phyloP scores from a whole-genome alignment of 768 basidiomycete species.

The Inosperma sp. region DNA sequence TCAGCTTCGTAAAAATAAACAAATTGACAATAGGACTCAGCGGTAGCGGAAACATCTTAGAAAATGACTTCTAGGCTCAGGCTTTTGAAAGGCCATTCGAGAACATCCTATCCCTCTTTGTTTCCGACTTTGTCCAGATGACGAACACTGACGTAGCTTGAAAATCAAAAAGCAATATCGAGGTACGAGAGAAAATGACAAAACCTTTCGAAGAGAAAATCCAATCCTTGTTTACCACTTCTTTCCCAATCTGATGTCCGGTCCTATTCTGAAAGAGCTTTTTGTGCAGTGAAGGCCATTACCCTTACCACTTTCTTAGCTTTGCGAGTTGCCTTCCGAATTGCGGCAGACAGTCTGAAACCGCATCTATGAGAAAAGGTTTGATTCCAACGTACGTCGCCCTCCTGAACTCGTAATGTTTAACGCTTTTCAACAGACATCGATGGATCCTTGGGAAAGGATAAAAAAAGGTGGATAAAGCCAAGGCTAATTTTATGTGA shows the following conservation, averaged over 20 bases:
- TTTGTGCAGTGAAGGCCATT: background rate
- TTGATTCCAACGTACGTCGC: background rate
- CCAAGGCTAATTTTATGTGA: background rate
- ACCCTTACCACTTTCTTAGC: background rate
- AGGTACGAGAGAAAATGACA: conserved; percentile 3
- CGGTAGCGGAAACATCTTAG: too few relatives aligned
- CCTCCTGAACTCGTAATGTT: background rate
- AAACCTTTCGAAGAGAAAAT: conserved; percentile 3
- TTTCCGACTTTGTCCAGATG: conserved; percentile 4
- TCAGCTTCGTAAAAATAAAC: too few relatives aligned
- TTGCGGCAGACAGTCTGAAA: background rate
- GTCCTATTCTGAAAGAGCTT: background rate
- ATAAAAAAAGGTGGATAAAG: conserved; percentile 3
- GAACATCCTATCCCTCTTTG: conserved; percentile 4
- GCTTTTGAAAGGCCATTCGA: too few relatives aligned
- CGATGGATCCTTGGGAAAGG: conserved; percentile 2
- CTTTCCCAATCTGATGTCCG: conserved; percentile 1
- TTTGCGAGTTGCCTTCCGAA: background rate
- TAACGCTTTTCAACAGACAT: conserved; percentile 1
- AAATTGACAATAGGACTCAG: too few relatives aligned
- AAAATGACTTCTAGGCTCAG: too few relatives aligned
- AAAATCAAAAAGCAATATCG: background rate
- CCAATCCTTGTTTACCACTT: conserved; percentile 1
- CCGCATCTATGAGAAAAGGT: background rate
- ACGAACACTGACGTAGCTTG: conserved; percentile 3